phyloP scores from a whole-genome alignment of 1,284 basidiomycete species.

The Ganoderma leucocontextum region DNA sequence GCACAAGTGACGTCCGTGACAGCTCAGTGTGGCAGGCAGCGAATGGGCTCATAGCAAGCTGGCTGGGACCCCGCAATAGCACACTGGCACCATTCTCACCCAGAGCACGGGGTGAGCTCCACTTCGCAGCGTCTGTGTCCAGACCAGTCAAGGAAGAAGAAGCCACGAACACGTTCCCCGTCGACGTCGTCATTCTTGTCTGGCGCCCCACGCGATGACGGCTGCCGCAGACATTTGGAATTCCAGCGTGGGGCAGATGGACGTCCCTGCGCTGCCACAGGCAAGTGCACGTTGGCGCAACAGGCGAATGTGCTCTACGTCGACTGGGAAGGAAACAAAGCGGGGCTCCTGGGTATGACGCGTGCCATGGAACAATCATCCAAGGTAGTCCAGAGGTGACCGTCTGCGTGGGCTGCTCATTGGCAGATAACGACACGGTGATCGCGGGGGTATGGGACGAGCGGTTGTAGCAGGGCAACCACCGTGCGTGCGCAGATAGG shows the following conservation, averaged over 20 bases:
- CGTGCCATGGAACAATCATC: constrained; percentile 2
- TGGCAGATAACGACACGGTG: constrained; percentile 6
- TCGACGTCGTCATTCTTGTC: not conserved
- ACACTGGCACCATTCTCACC: constrained; percentile 13
- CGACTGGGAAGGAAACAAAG: not conserved
- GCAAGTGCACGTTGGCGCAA: not conserved
- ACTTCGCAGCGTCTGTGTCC: constrained; percentile 16
- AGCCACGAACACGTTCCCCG: not conserved
- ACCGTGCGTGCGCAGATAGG: constrained; percentile 1
- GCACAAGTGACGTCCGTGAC: constrained; percentile 2
- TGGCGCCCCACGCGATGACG: not conserved
- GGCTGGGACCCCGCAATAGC: constrained; percentile 10
- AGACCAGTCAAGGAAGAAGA: constrained; percentile 9
- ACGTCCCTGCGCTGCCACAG: not conserved
- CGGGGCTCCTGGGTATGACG: not conserved
- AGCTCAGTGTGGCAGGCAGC: not conserved
- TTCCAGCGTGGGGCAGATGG: not conserved
- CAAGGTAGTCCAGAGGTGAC: not conserved
- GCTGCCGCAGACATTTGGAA: not conserved
- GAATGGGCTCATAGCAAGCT: not conserved
- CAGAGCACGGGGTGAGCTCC: constrained; percentile 7
- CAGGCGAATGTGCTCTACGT: not conserved
- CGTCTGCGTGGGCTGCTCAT: not conserved
- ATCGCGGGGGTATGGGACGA: not conserved
- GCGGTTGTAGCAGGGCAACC: not conserved